A percentile compares a stretch with the other conserved stretches of the same genome.
Evolutionary conservation across 2,329 filamentous ascomycete species (phyloP).

Genomic region (Paraconiothyrium sp.): DNA sequence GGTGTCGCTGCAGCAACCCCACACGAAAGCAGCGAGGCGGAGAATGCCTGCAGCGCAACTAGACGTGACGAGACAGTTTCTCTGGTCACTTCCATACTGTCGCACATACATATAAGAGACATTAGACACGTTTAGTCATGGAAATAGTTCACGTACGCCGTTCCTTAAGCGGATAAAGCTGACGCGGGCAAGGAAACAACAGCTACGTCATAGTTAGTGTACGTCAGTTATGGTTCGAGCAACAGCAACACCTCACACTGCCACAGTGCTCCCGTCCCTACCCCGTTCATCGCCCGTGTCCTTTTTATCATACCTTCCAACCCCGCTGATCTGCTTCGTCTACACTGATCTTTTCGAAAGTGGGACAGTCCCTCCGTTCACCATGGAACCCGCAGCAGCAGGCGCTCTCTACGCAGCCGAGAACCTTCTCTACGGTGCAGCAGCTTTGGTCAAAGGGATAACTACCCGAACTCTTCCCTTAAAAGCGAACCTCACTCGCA

Average conservation of each 20-base stretch:
- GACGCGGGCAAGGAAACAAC: not conserved
- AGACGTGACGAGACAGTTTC: not conserved
- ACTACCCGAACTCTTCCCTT: constrained; percentile 62
- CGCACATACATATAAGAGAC: not conserved
- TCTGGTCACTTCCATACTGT: not conserved
- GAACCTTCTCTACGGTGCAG: constrained; percentile 50
- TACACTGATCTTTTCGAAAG: not conserved
- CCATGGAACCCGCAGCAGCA: constrained; percentile 50
- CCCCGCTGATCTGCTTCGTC: not conserved
- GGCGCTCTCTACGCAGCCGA: constrained; percentile 51
- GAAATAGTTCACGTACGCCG: not conserved
- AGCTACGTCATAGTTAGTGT: constrained; percentile 14
- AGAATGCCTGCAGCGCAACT: not conserved
- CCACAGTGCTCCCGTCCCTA: not conserved
- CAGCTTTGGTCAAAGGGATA: constrained; percentile 59
- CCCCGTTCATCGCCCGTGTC: not conserved
- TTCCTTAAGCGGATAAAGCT: not conserved
- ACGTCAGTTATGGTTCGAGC: constrained; percentile 1
- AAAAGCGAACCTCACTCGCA: constrained; percentile 60
- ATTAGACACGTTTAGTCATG: constrained; percentile 3
- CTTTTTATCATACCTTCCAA: not conserved
- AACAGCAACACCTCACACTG: constrained; percentile 9
- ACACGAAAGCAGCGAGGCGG: not conserved
- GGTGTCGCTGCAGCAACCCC: not conserved
- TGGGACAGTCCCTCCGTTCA: constrained; percentile 2